A percentile compares a stretch with the other conserved stretches of the same genome.
These are phyloP conservation scores for Kwoniella sp. DNA, from an alignment of 768 basidiomycete species.

Conservation along the genomic window DNA sequence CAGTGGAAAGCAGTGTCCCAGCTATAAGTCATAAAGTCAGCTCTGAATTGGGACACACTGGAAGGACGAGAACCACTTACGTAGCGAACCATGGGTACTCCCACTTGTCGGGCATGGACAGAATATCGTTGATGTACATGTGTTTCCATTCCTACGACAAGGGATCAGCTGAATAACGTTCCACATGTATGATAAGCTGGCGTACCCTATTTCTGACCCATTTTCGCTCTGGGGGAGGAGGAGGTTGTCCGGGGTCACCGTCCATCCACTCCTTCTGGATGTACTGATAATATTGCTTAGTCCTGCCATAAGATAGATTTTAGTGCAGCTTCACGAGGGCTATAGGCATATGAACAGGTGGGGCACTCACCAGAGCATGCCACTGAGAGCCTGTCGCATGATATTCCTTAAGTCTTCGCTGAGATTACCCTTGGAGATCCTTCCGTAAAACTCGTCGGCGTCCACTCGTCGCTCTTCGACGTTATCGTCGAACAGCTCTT, in stretches of 20 bases:
- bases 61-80: conserved; percentile 36
- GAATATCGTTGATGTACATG: conserved; percentile 89
- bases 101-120: conserved; percentile 99
- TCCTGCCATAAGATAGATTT: conserved; percentile 55
- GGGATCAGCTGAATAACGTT: neutral
- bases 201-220: conserved; percentile 76
- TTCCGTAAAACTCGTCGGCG: conserved; percentile 92
- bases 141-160: conserved; percentile 82
- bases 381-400: conserved; percentile 91
- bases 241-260: conserved; percentile 92
- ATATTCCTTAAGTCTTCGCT: conserved; percentile 92
- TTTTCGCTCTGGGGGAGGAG: conserved; percentile 88
- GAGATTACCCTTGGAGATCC: conserved; percentile 77
- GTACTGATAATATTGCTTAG: conserved; percentile 95
- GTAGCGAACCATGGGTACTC: conserved; percentile 99
- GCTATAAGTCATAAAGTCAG: conserved; percentile 11
- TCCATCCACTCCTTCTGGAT: conserved; percentile 95
- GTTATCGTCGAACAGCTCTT: conserved; percentile 81
- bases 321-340: neutral
- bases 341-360: neutral
- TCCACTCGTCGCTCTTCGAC: conserved; percentile 89
- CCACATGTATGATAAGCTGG: conserved; percentile 6
- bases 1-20: conserved; percentile 99
- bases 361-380: conserved; percentile 80
- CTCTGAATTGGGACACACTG: neutral